Evolutionary conservation across 2,329 filamentous ascomycete genomes (phyloP).

Genomic region (Pleoardoris graminearum): DNA sequence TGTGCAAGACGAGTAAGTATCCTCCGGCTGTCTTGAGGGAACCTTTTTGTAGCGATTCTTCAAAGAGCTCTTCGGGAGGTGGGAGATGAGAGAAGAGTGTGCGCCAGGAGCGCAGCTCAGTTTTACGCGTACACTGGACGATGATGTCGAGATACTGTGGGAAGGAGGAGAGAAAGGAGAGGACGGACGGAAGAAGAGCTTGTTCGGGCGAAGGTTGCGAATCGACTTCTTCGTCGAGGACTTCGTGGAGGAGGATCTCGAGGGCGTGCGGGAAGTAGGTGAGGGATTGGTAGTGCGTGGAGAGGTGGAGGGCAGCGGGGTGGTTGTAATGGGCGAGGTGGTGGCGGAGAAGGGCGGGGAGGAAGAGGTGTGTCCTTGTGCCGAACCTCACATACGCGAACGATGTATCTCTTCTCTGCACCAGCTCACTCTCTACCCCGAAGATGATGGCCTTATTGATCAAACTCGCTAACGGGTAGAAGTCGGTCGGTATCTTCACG

Average conservation of each 20-base stretch:
- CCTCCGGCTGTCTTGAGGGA: constrained; percentile 93
- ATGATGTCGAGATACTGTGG: constrained; percentile 91
- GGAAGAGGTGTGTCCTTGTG: constrained; percentile 90
- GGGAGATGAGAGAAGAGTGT: constrained; percentile 91
- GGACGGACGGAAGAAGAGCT: constrained; percentile 55
- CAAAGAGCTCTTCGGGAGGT: constrained; percentile 87
- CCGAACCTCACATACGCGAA: constrained; percentile 90
- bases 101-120: constrained; percentile 91
- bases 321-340: constrained; percentile 76
- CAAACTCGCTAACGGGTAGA: constrained; percentile 87
- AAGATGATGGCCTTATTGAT: constrained; percentile 88
- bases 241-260: constrained; percentile 88
- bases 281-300: constrained; percentile 81
- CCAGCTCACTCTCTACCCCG: constrained; percentile 87
- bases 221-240: constrained; percentile 93
- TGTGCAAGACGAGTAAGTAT: constrained; percentile 93
- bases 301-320: constrained; percentile 78
- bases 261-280: constrained; percentile 93
- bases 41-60: constrained; percentile 83
- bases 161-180: constrained; percentile 59
- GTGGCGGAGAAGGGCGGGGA: constrained; percentile 82
- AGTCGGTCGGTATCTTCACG: constrained; percentile 83
- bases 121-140: constrained; percentile 95
- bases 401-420: constrained; percentile 88
- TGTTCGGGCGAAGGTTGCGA: constrained; percentile 53